Evolutionary conservation across 2,329 filamentous ascomycete genomes (phyloP), one percentile per base, ranked within the genome.

Genomic region (Scedosporium boydii): DNA sequence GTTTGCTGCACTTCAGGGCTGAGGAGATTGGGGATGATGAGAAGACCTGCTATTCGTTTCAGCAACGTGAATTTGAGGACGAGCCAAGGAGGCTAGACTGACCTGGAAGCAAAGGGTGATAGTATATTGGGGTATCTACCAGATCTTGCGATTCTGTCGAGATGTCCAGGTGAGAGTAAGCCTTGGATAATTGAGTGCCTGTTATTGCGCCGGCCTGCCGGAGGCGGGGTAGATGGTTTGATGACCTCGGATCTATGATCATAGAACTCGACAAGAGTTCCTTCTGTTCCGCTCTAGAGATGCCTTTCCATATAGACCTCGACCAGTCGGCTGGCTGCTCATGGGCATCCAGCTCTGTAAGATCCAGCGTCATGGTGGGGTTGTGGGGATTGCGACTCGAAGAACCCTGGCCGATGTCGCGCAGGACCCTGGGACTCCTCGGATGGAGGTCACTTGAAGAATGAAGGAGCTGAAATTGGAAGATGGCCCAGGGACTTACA

Each of bases 11-110:
- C 78, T 5, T 77, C 69, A 16, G 83, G 81, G 4, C 92, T 87
- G 9, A 98, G 76, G 7, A 98, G 78, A 27, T 82, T 82, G 12
- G 93, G 93, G 2, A 93, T 76, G 60, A 98, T 82, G 62, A 89
- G 80, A 9, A 99, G 84, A 65, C 93, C 93, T 96, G 65, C 65
- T 27, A 38, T 38, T 38, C 34, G 34, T 12, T 12, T 38, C 34
- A 38, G 34, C 10, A 61, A 38, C 62, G 16, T 53, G 42, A 34
- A 63, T 63, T 41, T 38, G 16, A 38, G 12, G 4, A 27, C 6
- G 4, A 9, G 23, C 9, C 12, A 18, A 42, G 0, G 9, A 62
- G 59, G 27, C 18, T 26, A 60, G 26, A 70, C 77, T 68, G 77
- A 91, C 89, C 90, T 73, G 89, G 89, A 58, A 93, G 75, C 29